Conservation (phyloP, 2,329 filamentous ascomycete genomes). For the Lecanoromycetidae sp. region DNA sequence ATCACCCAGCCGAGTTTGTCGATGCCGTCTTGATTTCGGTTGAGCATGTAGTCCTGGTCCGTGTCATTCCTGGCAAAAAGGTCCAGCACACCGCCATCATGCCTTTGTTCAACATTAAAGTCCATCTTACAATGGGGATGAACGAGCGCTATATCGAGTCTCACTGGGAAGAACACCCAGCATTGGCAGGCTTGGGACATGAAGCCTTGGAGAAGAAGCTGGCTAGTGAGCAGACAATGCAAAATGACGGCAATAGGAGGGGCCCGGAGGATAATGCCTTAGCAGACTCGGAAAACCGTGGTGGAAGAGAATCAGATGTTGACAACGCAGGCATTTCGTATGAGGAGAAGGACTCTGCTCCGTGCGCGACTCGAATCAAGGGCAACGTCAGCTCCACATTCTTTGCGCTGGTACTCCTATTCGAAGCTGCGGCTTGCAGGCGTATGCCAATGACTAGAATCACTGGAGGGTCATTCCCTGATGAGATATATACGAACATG, state of each 20-base stretch:
- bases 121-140: neutral
- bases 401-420: constrained; percentile 7
- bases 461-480: neutral
- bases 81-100: constrained; percentile 7
- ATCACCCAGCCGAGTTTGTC: neutral
- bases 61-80: neutral
- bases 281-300: too few relatives aligned
- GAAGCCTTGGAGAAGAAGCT: too few relatives aligned
- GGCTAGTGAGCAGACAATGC: too few relatives aligned
- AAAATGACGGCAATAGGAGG: too few relatives aligned
- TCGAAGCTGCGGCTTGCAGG: constrained; percentile 6
- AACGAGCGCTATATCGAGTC: neutral
- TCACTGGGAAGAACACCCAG: neutral
- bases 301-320: too few relatives aligned
- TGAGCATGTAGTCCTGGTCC: constrained; percentile 9
- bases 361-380: neutral
- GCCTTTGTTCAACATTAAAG: constrained; percentile 2
- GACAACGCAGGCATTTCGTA: too few relatives aligned
- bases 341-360: neutral
- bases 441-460: neutral
- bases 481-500: constrained; percentile 2
- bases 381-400: constrained; percentile 1
- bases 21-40: constrained; percentile 11
- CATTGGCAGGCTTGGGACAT: too few relatives aligned
- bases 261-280: too few relatives aligned